Evolutionary conservation across 2,329 filamentous ascomycete genomes (phyloP).

Genomic region (Cladosporium oxysporum): DNA sequence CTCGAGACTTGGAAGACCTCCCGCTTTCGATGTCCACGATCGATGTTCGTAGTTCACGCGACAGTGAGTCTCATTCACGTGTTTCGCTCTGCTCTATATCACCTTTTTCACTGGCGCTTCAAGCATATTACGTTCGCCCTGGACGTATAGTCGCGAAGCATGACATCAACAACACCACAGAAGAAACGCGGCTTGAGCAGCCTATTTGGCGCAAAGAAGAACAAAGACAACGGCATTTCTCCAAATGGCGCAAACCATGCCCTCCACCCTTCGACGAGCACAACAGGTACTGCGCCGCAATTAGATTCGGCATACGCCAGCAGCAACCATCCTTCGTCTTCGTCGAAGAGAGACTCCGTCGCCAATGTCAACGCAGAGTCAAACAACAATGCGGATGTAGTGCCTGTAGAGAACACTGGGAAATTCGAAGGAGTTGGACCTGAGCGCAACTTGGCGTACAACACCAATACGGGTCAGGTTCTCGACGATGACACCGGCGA

Average conservation of each 20-base stretch:
- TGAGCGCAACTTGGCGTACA: conserved; percentile 31
- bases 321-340: conserved; percentile 24
- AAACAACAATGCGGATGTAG: conserved; percentile 22
- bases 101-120: neutral
- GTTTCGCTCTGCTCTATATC: neutral
- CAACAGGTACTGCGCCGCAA: neutral
- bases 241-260: conserved; percentile 5
- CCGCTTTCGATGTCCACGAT: neutral
- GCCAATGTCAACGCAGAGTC: conserved; percentile 6
- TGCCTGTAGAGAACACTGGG: conserved; percentile 33
- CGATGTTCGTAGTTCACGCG: neutral
- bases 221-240: conserved; percentile 8
- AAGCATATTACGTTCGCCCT: neutral
- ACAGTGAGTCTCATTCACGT: neutral
- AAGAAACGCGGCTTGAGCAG: conserved; percentile 24
- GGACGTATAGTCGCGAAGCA: neutral
- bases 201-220: conserved; percentile 30
- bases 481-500: conserved; percentile 36
- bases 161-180: conserved; percentile 15
- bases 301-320: conserved; percentile 31
- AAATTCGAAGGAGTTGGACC: conserved; percentile 31
- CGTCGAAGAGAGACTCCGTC: conserved; percentile 18
- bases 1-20: conserved; percentile 9
- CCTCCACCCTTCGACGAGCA: conserved; percentile 15
- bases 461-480: conserved; percentile 33